These are phyloP conservation scores for Solanum microdontum DNA, from an alignment of 257 asterid species.

Conservation along the genomic window DNA sequence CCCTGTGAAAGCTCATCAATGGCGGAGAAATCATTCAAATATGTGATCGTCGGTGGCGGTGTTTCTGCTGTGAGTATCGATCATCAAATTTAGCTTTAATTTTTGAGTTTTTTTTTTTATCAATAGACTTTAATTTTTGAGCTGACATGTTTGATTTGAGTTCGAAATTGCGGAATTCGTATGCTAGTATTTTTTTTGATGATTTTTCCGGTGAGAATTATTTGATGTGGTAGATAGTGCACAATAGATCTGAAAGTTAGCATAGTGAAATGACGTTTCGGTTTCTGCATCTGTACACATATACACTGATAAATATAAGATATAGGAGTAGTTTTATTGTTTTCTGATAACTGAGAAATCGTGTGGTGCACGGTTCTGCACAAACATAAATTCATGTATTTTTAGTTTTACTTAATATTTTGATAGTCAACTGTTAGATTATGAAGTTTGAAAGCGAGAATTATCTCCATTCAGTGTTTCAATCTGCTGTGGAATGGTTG, in stretches of 20 bases:
- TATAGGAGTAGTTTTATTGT: neutral
- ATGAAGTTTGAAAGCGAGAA: neutral
- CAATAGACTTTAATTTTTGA: neutral
- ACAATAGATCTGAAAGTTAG: neutral
- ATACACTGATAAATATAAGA: neutral
- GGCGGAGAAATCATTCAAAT: slow-evolving; percentile 78
- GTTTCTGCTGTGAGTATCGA: slow-evolving; percentile 69
- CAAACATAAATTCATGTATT: neutral
- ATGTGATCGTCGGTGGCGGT: slow-evolving; percentile 91
- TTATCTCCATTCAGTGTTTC: neutral
- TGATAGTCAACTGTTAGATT: neutral
- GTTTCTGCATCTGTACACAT: neutral
- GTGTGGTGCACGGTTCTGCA: neutral
- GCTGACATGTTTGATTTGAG: neutral
- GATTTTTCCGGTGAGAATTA: neutral
- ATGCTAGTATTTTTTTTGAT: neutral
- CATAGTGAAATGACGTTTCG: neutral
- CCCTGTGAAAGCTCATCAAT: slow-evolving; percentile 10
- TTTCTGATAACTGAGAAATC: neutral
- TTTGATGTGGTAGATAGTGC: neutral
- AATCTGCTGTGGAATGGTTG: neutral
- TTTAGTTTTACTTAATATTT: neutral
- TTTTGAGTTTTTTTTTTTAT: neutral
- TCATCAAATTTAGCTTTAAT: neutral
- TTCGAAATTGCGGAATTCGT: neutral